Evolutionary conservation across 2,329 filamentous ascomycete genomes (phyloP).

Genomic region (Helotiales sp.): DNA sequence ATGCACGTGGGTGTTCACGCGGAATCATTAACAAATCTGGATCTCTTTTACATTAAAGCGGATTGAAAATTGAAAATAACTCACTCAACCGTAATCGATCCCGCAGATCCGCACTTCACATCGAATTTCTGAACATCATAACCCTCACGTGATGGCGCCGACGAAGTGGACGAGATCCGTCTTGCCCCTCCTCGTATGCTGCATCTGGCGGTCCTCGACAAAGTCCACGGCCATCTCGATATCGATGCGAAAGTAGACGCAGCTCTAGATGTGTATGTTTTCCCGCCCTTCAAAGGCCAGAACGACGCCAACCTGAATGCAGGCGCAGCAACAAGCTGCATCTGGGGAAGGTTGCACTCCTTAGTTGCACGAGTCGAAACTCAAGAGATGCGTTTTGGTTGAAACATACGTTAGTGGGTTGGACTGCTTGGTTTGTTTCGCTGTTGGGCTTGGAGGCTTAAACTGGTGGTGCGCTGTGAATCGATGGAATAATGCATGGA

Average conservation of each 20-base stretch:
- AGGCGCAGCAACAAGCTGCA: background rate
- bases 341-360: background rate
- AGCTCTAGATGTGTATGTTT: background rate
- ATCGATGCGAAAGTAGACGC: background rate
- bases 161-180: background rate
- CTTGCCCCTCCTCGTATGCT: background rate
- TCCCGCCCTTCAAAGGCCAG: background rate
- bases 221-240: background rate
- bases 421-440: background rate
- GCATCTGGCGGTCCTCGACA: background rate
- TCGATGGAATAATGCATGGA: background rate
- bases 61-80: constrained; percentile 15
- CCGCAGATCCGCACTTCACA: constrained; percentile 37
- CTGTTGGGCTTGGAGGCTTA: background rate
- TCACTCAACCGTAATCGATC: constrained; percentile 39
- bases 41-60: background rate
- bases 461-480: background rate
- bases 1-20: background rate
- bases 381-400: background rate
- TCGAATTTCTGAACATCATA: constrained; percentile 25
- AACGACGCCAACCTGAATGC: background rate
- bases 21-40: background rate
- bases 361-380: background rate
- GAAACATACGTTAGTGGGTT: background rate
- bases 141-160: constrained; percentile 13